Evolutionary conservation across 805 yeast species (phyloP), one percentile per base, ranked within the genome.

Genomic region (Saturnispora dispora): DNA sequence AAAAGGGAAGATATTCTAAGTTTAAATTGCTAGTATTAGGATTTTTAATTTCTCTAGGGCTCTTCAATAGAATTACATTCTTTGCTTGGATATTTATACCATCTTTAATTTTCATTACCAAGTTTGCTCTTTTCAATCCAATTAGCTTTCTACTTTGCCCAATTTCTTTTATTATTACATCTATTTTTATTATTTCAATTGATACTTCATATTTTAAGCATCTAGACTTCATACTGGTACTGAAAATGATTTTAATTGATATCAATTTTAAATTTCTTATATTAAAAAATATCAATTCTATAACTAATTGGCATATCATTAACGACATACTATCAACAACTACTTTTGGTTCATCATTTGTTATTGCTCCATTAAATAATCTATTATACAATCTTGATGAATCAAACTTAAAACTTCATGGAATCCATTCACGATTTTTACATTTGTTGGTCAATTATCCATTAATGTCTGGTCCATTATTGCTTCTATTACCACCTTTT

Each of bases 51-150:
- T 70, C 83, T 0, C 45, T 89, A 23, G 99, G 98, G 0, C 56
- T 78, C 0, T 91, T 90, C 71, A 93, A 90, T 64, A 72, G 99
- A 58, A 76, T 88, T 27, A 88, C 97, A 0, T 91, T 91, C 60
- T 73, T 81, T 0, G 85, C 83, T 0, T 93, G 88, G 71, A 60
- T 95, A 40, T 44, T 83, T 0, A 50, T 87, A 3, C 98, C 98
- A 1, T 60, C 74, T 18, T 0, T 41, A 75, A 36, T 72, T 66
- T 43, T 61, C 84, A 5, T 40, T 77, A 15, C 70, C 68, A 52
- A 79, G 71, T 56, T 70, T 76, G 51, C 48, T 67, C 45, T 58
- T 48, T 23, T 30, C 5, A 37, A 56, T 32, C 64, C 64, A 15
- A 68, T 75, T 59, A 67, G 67, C 53, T 52, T 61, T 9, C 58